Evolutionary conservation across 768 basidiomycete genomes (phyloP).

Genomic region (Leccinum boreale): DNA sequence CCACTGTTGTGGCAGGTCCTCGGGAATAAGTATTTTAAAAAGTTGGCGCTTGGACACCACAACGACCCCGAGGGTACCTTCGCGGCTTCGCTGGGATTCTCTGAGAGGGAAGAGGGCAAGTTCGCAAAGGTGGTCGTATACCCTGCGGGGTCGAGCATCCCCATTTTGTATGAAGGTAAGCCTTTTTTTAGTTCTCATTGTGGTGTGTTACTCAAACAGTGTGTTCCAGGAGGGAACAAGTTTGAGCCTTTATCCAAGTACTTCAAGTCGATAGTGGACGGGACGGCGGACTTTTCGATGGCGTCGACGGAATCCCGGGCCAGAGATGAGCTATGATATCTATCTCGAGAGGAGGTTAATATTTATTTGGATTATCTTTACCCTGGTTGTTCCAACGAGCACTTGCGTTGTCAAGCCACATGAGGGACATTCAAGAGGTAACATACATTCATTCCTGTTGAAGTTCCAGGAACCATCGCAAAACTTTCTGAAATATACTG

Average conservation of each 20-base stretch:
- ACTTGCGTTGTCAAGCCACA: not conserved
- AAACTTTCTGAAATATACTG: not conserved
- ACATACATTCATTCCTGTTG: not conserved
- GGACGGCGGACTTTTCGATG: slow-evolving; percentile 53
- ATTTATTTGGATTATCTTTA: not conserved
- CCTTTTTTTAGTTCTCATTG: not conserved
- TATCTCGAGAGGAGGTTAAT: slow-evolving; percentile 2
- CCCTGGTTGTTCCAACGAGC: not conserved
- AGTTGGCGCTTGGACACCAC: slow-evolving; percentile 60
- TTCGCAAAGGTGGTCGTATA: slow-evolving; percentile 71
- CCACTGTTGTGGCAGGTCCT: slow-evolving; percentile 82
- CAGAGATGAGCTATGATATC: slow-evolving; percentile 29
- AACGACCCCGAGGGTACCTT: slow-evolving; percentile 64
- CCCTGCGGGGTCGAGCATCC: slow-evolving; percentile 52
- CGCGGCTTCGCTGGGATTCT: slow-evolving; percentile 56
- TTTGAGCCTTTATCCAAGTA: slow-evolving; percentile 71
- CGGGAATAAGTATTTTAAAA: slow-evolving; percentile 64
- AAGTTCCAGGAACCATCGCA: not conserved
- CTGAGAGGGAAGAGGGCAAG: slow-evolving; percentile 47
- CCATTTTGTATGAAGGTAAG: slow-evolving; percentile 67
- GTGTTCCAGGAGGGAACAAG: slow-evolving; percentile 58
- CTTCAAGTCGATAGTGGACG: slow-evolving; percentile 68
- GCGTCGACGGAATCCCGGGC: slow-evolving; percentile 36
- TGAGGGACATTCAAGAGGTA: not conserved
- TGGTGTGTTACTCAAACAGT: not conserved